Evolutionary conservation across 257 asterid genomes (phyloP).

Genomic region (Anisodus tanguticus): DNA sequence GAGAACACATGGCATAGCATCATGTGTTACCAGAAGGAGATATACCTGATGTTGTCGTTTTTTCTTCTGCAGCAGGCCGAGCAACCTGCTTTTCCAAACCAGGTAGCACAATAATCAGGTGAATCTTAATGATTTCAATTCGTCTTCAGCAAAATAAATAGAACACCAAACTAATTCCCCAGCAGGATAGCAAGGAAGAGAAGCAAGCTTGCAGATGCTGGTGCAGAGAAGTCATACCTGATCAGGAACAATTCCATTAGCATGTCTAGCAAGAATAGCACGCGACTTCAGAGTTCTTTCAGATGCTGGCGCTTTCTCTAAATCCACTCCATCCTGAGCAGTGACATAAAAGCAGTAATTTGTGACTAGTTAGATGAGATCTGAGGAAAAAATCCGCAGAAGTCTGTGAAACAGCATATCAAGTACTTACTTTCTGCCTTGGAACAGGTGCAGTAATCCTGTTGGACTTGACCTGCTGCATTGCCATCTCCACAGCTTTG

Average conservation of each 20-base stretch:
- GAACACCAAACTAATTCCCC: slow-evolving; percentile 4
- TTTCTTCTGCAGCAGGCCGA: slow-evolving; percentile 65
- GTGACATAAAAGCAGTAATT: slow-evolving; percentile 31
- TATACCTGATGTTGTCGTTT: slow-evolving; percentile 71
- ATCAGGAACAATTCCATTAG: slow-evolving; percentile 83
- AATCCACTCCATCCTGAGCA: slow-evolving; percentile 66
- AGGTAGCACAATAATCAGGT: slow-evolving; percentile 12
- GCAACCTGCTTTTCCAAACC: slow-evolving; percentile 49
- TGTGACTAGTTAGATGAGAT: background rate
- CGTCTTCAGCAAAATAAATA: slow-evolving; percentile 12
- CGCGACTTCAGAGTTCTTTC: slow-evolving; percentile 73
- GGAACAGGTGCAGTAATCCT: slow-evolving; percentile 49
- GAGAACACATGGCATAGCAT: slow-evolving; percentile 7
- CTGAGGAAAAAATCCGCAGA: background rate
- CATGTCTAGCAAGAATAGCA: slow-evolving; percentile 66
- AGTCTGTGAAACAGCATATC: slow-evolving; percentile 23
- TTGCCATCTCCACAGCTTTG: slow-evolving; percentile 82
- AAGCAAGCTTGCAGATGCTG: slow-evolving; percentile 20
- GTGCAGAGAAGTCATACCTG: slow-evolving; percentile 55
- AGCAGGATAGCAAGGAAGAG: slow-evolving; percentile 14
- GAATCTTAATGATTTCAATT: slow-evolving; percentile 16
- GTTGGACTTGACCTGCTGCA: slow-evolving; percentile 63
- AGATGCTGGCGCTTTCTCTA: slow-evolving; percentile 61
- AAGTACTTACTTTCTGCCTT: slow-evolving; percentile 64
- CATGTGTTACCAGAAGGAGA: slow-evolving; percentile 23